phyloP scores from a whole-genome alignment of 257 asterid genomes.

The Solanum sejunctum region DNA sequence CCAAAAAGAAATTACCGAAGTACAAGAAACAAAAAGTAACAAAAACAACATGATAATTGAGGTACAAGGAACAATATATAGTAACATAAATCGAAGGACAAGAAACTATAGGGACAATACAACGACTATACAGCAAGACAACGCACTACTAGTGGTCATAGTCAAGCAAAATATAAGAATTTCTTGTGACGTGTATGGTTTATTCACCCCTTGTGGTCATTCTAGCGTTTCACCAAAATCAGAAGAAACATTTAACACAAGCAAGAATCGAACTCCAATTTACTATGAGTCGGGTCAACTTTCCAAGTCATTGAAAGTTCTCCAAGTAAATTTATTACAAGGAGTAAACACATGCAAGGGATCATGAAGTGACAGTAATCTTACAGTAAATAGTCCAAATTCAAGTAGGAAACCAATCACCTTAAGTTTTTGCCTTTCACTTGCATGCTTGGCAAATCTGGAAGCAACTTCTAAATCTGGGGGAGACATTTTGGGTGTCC shows the following conservation, averaged over 20 bases:
- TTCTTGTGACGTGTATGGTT: background rate
- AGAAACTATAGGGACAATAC: background rate
- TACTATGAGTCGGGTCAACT: background rate
- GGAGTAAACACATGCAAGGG: background rate
- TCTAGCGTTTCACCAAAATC: background rate
- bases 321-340: background rate
- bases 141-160: background rate
- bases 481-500: conserved; percentile 19
- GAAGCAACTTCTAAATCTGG: conserved; percentile 32
- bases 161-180: background rate
- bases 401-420: background rate
- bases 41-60: background rate
- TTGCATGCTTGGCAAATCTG: background rate
- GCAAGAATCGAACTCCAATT: background rate
- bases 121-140: background rate
- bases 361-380: background rate
- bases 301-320: too few relatives aligned
- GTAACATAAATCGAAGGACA: background rate
- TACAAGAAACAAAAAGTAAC: background rate
- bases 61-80: background rate
- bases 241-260: background rate
- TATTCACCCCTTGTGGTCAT: background rate
- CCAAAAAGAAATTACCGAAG: background rate
- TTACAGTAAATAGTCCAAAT: background rate
- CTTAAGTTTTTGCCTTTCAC: background rate